Percentiles rank a stretch among this genome's conserved stretches.
Evolutionary conservation across 2,329 filamentous ascomycete genomes (phyloP).

Genomic region (Colletotrichum destructivum): DNA sequence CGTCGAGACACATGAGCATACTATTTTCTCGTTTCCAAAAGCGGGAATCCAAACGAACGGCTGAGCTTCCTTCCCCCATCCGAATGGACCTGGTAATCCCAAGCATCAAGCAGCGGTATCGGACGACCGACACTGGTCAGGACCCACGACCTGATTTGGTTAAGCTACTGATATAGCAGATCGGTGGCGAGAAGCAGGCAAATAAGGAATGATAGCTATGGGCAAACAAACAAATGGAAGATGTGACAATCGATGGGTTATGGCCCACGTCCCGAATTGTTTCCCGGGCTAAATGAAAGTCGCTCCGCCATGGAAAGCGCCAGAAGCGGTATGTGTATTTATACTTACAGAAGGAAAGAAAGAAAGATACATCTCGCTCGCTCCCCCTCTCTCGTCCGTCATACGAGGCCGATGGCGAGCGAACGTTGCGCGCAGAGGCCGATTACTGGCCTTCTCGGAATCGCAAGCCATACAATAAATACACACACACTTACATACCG

Average conservation of each 20-base stretch:
- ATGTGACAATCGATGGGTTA: neutral
- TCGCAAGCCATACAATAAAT: neutral
- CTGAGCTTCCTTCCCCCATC: conserved; percentile 22
- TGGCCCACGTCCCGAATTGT: neutral
- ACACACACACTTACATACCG: neutral
- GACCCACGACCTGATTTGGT: too few species aligned
- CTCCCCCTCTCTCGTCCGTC: too few species aligned
- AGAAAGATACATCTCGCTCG: too few species aligned
- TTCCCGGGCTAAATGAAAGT: neutral
- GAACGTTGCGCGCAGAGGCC: neutral
- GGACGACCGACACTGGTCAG: conserved; percentile 18
- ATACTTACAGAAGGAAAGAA: too few species aligned
- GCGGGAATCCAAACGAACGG: conserved; percentile 32
- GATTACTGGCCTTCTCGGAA: neutral
- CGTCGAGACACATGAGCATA: neutral
- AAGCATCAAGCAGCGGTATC: conserved; percentile 11
- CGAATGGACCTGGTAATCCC: conserved; percentile 35
- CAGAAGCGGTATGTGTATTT: conserved; percentile 5
- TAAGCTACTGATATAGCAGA: neutral
- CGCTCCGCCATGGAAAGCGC: conserved; percentile 8
- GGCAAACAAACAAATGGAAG: conserved; percentile 6
- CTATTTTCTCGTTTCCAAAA: neutral
- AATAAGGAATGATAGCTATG: neutral
- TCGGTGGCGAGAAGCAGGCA: neutral
- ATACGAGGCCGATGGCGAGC: neutral